phyloP scores from a whole-genome alignment of 2,329 filamentous ascomycete genomes.

The Exophiala sp. region DNA sequence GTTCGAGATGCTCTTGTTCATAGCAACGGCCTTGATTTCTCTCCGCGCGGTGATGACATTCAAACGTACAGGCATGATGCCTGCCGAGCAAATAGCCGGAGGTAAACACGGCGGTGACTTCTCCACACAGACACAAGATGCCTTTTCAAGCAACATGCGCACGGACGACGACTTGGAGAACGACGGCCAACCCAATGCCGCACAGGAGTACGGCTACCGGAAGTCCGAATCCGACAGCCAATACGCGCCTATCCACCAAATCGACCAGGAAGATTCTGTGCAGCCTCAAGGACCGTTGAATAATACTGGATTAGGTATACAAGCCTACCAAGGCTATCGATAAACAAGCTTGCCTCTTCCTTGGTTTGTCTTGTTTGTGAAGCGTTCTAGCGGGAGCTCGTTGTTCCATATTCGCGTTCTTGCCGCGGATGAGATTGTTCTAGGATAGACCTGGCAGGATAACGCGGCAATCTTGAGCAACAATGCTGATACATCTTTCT shows the following conservation, averaged over 20 bases:
- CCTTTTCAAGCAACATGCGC: conserved; percentile 46
- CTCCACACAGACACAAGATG: conserved; percentile 47
- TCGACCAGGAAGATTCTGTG: conserved; percentile 39
- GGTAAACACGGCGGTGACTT: conserved; percentile 37
- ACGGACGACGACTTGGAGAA: conserved; percentile 41
- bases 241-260: conserved; percentile 51
- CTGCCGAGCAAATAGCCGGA: conserved; percentile 38
- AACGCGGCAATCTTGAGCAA: no score
- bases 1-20: conserved; percentile 57
- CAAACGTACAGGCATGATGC: conserved; percentile 55
- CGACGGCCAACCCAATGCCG: conserved; percentile 36
- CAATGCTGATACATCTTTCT: background rate
- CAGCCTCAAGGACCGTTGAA: conserved; percentile 33
- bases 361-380: background rate
- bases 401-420: no score
- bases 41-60: conserved; percentile 55
- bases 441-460: no score
- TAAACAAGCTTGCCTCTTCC: conserved; percentile 25
- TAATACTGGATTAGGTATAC: conserved; percentile 33
- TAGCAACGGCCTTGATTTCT: conserved; percentile 51
- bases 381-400: no score
- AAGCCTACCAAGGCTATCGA: conserved; percentile 34
- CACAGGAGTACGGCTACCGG: conserved; percentile 43
- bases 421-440: no score
- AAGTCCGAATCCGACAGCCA: conserved; percentile 49